Evolutionary conservation across 371 early-diverging fungal genomes (phyloP), one percentile per base, ranked within the genome.

Genomic region (Umbelopsis sp.): DNA sequence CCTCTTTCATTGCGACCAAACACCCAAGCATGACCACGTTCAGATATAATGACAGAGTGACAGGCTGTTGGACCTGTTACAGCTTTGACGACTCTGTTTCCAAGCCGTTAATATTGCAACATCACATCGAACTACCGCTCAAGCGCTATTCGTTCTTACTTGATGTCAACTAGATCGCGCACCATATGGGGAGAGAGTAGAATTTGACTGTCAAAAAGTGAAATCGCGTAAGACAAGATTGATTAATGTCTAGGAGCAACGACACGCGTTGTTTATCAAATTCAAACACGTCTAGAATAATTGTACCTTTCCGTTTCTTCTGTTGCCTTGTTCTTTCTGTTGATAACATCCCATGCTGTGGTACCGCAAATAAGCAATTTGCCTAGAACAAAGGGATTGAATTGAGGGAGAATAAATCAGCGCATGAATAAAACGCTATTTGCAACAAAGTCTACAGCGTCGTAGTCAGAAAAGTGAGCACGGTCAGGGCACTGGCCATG

Each of bases 1-100:
- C 84, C 84, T 45, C 72, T 76, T 44, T 80, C 84, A 65, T 82
- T 82, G 35, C 84, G 72, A 29, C 84, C 84, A 53, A 81, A 79
- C 5, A 73, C 73, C 78, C 79, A 83, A 18, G 64, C 80, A 25
- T 79, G 74, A 3, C 79, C 81, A 24, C 77, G 78, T 22, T 77
- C 75, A 62, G 77, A 77, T 24, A 83, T 69, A 29, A 79, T 70
- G 29, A 83, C 72, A n/a, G 78, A 76, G 67, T 83, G 82, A 6
- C 79, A 79, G 9, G 80, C 73, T 20, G 62, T 68, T 0, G 80
- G 80, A 6, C 80, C 76, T n/a, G 80, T 76, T 57, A 72, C 63
- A 14, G 71, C 73, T 48, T 76, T 74, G 46, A 70, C 70, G 11
- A 81, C 70, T 41, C 79, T 79, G 65, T 3, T 29, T 38, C 50